Base-by-base conservation (phyloP, 108 stramenopile species). In the Parmales sp. region DNA sequence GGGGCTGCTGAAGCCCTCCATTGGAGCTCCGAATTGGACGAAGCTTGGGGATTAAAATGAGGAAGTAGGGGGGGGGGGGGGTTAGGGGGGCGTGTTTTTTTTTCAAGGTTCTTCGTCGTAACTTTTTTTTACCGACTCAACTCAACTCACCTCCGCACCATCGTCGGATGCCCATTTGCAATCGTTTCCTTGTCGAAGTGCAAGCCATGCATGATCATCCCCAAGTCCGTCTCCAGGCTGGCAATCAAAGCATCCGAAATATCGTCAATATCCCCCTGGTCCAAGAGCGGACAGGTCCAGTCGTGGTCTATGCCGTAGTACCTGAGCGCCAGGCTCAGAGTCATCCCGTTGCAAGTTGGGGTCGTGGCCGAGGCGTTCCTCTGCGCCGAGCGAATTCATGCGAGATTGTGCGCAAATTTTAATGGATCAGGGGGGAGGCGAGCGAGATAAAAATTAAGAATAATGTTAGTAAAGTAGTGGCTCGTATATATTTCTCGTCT, bases 1-100 rank as follows among this genome's bases (percentile, higher is more conserved):
- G 29, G 36, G 34, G 31, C n/a, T 37, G 29, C 5, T 29, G 60
- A 25, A 70, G n/a, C 69, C 69, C 69, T 70, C 69, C 18, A 70
- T 29, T 3, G 69, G 69, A 0, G 19, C 4, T 0, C 69, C 69
- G n/a, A 70, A 20, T 16, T 63, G 51, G n/a, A 45, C 31, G 43
- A 63, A 31, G 38, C n/a, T n/a, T n/a, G n/a, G n/a, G n/a, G n/a
- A n/a, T n/a, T n/a, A n/a, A n/a, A n/a, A n/a, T n/a, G n/a, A n/a
- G n/a, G n/a, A n/a, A n/a, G n/a, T n/a, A n/a, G n/a, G n/a, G n/a
- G n/a, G n/a, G n/a, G n/a, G n/a, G n/a, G n/a, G n/a, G n/a, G n/a
- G n/a, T n/a, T n/a, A n/a, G n/a, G n/a, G n/a, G n/a, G n/a, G n/a
- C n/a, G n/a, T n/a, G n/a, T n/a, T n/a, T n/a, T n/a, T n/a, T n/a